phyloP scores from a whole-genome alignment of 208 protist genomes.

The Leishmania major region DNA sequence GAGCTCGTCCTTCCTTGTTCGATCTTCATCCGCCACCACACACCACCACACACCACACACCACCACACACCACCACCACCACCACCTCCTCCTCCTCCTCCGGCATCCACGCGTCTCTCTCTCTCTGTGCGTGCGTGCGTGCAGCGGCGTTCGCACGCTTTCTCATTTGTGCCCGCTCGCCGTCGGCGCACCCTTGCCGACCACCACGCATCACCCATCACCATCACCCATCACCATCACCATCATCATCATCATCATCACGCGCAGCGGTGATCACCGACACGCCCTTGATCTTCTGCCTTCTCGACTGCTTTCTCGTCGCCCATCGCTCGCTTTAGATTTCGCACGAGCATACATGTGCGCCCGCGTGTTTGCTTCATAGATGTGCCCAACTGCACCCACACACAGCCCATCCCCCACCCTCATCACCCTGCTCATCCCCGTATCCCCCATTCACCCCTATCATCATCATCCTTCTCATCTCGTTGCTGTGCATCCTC shows the following conservation, averaged over 20 bases:
- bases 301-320: no score
- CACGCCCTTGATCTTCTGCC: neutral
- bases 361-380: neutral
- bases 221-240: neutral
- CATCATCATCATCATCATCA: neutral
- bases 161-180: no score
- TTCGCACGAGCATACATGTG: neutral
- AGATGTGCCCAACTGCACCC: neutral
- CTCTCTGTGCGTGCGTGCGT: neutral
- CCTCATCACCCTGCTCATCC: neutral
- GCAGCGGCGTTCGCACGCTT: neutral
- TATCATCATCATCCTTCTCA: neutral
- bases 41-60: no score
- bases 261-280: neutral
- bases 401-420: neutral
- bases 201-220: neutral
- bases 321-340: neutral
- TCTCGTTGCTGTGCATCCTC: neutral
- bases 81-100: no score
- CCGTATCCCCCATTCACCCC: neutral
- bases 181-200: neutral
- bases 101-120: no score
- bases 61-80: no score
- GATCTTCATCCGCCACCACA: no score
- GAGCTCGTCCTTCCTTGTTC: neutral